Percentiles rank a stretch among this genome's conserved stretches.
Conservation (phyloP, 345 rosid species). For the Clausena lansium region DNA sequence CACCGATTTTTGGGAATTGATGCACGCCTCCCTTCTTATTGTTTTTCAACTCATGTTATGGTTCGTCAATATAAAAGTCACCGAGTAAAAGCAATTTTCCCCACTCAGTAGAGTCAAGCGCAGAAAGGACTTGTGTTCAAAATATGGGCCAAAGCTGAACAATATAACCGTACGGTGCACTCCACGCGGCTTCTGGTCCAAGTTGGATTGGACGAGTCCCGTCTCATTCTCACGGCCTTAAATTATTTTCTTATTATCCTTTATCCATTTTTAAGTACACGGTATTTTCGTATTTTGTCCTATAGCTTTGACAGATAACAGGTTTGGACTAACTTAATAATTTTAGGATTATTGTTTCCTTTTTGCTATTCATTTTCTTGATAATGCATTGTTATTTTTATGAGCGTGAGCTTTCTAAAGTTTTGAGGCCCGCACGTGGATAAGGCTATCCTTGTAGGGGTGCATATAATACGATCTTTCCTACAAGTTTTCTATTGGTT, state of each 20-base stretch:
- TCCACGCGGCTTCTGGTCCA: conserved; percentile 8
- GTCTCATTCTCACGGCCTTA: no score
- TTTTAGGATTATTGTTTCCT: neutral
- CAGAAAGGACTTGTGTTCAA: neutral
- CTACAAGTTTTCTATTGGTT: no score
- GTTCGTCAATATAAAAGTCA: neutral
- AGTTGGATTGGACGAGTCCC: conserved; percentile 1
- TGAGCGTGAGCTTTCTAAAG: neutral
- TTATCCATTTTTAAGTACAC: neutral
- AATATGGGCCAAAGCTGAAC: conserved; percentile 14
- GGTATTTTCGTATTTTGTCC: neutral
- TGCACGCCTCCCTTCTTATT: neutral
- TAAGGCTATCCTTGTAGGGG: conserved; percentile 15
- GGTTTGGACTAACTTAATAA: neutral
- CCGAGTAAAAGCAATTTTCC: neutral
- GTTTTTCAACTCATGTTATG: conserved; percentile 12
- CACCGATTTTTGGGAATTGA: conserved; percentile 5
- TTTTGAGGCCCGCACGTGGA: conserved; percentile 3
- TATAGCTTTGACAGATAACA: neutral
- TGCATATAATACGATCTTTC: no score
- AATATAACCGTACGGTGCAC: conserved; percentile 19
- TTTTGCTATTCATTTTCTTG: neutral
- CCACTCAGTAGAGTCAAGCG: neutral
- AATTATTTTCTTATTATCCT: neutral
- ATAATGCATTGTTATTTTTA: neutral